These are phyloP conservation scores for Rhododendron ferrugineum DNA, from an alignment of 148 eudicot genomes.

Conservation along the genomic window DNA sequence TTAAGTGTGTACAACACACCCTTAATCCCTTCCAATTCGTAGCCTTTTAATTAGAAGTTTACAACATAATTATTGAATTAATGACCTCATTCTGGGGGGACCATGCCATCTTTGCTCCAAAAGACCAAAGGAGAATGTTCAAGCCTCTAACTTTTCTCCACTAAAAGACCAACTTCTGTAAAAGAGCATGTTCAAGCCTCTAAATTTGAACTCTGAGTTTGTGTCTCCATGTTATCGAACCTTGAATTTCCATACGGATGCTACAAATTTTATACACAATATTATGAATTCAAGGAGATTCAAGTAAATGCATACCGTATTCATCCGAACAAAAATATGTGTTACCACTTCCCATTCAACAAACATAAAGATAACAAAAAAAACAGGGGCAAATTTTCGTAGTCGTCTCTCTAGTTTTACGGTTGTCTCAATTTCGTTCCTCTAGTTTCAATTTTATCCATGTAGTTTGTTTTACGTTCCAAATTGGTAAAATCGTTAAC, in stretches of 20 bases:
- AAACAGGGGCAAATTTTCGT: no score
- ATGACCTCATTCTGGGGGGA: not conserved
- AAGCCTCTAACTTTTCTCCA: no score
- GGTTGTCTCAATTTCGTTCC: no score
- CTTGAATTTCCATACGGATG: not conserved
- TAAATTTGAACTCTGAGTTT: no score
- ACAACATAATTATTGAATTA: not conserved
- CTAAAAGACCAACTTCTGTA: no score
- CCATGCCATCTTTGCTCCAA: not conserved
- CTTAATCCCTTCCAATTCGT: not conserved
- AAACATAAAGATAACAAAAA: not conserved
- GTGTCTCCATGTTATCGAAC: not conserved
- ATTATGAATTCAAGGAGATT: not conserved
- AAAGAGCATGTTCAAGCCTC: no score
- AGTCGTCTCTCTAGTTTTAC: no score
- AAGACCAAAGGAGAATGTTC: no score
- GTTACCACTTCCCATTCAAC: not conserved
- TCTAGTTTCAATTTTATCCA: no score
- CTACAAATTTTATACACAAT: not conserved
- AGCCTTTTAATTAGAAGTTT: no score
- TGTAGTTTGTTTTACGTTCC: no score
- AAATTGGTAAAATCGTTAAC: no score
- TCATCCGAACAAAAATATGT: not conserved
- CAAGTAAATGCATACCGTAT: not conserved
- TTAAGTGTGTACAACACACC: not conserved